Percentiles rank a stretch among this genome's conserved stretches.
Conservation (phyloP, 768 basidiomycete species). For the Kwoniella dejecticola region DNA sequence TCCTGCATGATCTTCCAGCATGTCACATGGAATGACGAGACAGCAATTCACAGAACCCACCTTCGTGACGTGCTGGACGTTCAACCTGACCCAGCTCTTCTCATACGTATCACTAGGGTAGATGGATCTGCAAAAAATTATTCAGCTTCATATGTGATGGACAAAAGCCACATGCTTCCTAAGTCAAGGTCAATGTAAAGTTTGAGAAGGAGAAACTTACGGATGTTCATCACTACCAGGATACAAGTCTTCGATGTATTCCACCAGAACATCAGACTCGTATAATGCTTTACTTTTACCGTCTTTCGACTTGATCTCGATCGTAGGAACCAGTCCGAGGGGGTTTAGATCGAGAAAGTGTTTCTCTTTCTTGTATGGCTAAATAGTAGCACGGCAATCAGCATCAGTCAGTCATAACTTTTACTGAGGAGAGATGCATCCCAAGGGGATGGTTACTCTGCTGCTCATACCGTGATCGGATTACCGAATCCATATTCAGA, state of each 20-base stretch:
- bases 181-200: neutral
- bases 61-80: constrained; percentile 57
- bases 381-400: neutral
- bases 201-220: constrained; percentile 56
- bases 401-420: too few species aligned
- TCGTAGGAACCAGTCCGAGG: constrained; percentile 75
- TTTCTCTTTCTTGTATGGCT: constrained; percentile 72
- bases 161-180: too few species aligned
- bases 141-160: too few species aligned
- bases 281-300: constrained; percentile 63
- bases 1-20: too few species aligned
- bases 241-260: constrained; percentile 71
- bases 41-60: too few species aligned
- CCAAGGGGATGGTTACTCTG: too few species aligned
- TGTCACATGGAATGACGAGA: too few species aligned
- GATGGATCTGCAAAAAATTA: constrained; percentile 59
- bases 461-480: too few species aligned
- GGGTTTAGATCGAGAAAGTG: constrained; percentile 80
- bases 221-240: constrained; percentile 58
- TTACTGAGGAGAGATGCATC: too few species aligned
- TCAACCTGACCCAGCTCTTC: constrained; percentile 32
- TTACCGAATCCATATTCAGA: too few species aligned
- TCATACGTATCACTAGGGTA: constrained; percentile 19
- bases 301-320: constrained; percentile 52
- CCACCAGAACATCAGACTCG: constrained; percentile 77